Conservation (phyloP, 768 basidiomycete genomes). For the Lepiota brunneoincarnata region DNA sequence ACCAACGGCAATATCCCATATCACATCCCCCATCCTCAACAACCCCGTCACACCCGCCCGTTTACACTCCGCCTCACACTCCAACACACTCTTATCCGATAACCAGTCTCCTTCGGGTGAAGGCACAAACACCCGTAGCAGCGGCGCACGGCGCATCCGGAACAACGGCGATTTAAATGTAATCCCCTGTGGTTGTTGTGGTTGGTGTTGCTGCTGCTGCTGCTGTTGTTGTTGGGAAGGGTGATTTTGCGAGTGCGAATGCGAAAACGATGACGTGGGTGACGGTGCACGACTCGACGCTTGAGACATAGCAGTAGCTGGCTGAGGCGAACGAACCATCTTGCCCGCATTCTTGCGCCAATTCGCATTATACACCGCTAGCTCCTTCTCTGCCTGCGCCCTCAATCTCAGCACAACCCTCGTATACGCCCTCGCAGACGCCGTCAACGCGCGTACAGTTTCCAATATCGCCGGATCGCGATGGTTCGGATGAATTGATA, state of each 20-base stretch:
- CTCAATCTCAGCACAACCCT: slow-evolving; percentile 78
- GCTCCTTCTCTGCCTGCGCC: slow-evolving; percentile 69
- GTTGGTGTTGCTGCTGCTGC: not conserved
- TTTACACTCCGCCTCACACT: slow-evolving; percentile 79
- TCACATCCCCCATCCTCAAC: slow-evolving; percentile 74
- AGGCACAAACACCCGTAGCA: slow-evolving; percentile 80
- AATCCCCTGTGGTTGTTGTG: slow-evolving; percentile 20
- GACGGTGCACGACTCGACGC: slow-evolving; percentile 67
- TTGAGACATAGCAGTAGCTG: slow-evolving; percentile 30
- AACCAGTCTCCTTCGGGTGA: slow-evolving; percentile 87
- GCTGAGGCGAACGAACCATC: slow-evolving; percentile 9
- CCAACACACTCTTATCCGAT: slow-evolving; percentile 74
- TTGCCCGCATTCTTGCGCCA: slow-evolving; percentile 10
- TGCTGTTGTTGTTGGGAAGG: slow-evolving; percentile 13
- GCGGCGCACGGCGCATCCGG: slow-evolving; percentile 67
- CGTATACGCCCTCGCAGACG: slow-evolving; percentile 72
- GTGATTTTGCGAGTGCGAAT: slow-evolving; percentile 36
- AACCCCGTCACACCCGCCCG: slow-evolving; percentile 61
- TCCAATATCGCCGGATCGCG: slow-evolving; percentile 38
- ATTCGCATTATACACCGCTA: slow-evolving; percentile 22
- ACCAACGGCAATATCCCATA: slow-evolving; percentile 85
- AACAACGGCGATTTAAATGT: slow-evolving; percentile 71
- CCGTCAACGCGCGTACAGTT: slow-evolving; percentile 49
- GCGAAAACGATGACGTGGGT: slow-evolving; percentile 47
- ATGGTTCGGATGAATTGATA: slow-evolving; percentile 36